Percentiles rank a stretch among this genome's conserved stretches.
Evolutionary conservation across 2,329 filamentous ascomycete species (phyloP).

Genomic region (Ophiostoma australiae): DNA sequence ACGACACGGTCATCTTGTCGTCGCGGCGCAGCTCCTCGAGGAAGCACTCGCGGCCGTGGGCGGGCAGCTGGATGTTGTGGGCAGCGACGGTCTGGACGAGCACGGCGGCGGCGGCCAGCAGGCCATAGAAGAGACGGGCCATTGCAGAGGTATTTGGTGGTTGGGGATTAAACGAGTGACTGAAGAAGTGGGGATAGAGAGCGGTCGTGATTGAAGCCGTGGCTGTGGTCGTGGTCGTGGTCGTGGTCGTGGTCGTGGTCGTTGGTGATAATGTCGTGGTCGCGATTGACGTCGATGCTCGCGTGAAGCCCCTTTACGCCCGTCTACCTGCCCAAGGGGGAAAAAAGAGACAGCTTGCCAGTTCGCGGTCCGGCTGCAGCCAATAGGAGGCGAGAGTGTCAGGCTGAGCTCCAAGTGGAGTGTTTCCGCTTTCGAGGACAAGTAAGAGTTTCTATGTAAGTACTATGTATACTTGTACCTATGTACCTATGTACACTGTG

Average conservation of each 20-base stretch:
- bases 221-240: background rate
- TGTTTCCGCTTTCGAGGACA: background rate
- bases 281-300: constrained; percentile 15
- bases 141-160: constrained; percentile 14
- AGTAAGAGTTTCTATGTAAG: background rate
- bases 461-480: background rate
- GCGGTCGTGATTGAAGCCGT: background rate
- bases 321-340: constrained; percentile 12
- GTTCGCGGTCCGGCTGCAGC: constrained; percentile 24
- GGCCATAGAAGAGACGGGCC: constrained; percentile 28
- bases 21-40: constrained; percentile 87
- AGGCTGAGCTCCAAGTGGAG: constrained; percentile 8
- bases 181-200: background rate
- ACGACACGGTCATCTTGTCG: constrained; percentile 97
- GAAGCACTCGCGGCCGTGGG: constrained; percentile 96
- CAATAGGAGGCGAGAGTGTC: constrained; percentile 18
- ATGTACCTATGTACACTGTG: background rate
- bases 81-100: constrained; percentile 61
- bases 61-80: constrained; percentile 93
- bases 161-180: background rate
- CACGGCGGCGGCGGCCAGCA: constrained; percentile 48
- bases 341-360: constrained; percentile 26
- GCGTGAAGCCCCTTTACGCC: background rate
- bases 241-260: background rate
- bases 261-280: background rate